Base-by-base conservation (phyloP, 176 grass and related monocot genomes). In the Alopecurus myosuroides region DNA sequence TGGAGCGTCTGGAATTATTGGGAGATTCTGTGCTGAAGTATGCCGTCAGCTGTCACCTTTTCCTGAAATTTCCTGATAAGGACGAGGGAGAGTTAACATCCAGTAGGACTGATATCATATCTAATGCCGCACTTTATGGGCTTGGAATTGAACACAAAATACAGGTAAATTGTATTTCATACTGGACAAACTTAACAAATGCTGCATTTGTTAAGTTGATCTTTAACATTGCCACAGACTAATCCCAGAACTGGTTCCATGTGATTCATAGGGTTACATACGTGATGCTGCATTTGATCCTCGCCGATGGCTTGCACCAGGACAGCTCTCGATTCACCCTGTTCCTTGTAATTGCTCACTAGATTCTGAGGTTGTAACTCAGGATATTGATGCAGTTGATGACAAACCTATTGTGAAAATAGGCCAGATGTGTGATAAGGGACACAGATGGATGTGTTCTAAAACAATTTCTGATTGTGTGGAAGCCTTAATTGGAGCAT, bases 381-480 rank as follows among this genome's bases (percentile, higher is more conserved):
- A 82, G 68, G 83, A 89, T 67, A 82, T 85, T 75, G 64, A 84
- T 81, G 64, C 69, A 7, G 84, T 81, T 74, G 68, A 83, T 73
- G 77, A 88, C 46, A 92, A 86, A 1, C 64, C 86, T 80, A 84
- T 91, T 73, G 74, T 94, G 77, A 74, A 74, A 74, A 85, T 95
- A 70, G 96, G 96, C 68, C 95, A 98, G 83, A 58, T 89, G 3
- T 98, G 96, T 78, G 96, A 98, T 51, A 84, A 78, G 86, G 96
- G 96, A 46, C 96, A 98, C 88, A 70, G 93, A 45, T 95, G 96
- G 96, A 88, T 98, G 48, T 98, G 96, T 81, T 98, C 96, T 37
- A 98, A 98, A 85, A 98, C 96, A 41, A 88, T 98, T 78, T 85
- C 96, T 77, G 96, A 98, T 82, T 98, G 96, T 78, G 93, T 88